Conservation (phyloP, 495 filamentous ascomycete genomes). For the Wilcoxina mikolae region DNA sequence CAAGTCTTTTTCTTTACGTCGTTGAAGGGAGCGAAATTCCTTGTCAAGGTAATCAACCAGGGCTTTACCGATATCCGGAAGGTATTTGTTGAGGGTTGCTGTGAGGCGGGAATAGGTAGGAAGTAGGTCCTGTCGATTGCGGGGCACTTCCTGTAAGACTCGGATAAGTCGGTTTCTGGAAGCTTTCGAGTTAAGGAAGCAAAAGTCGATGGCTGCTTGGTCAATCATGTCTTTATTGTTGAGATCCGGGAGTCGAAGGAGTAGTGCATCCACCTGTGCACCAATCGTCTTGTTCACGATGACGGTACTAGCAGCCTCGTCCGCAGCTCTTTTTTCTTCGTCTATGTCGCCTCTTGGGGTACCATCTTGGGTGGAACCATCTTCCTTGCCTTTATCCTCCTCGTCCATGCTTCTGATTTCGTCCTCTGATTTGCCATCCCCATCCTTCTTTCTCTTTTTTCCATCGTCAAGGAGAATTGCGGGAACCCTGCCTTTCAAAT, state of each 20-base stretch:
- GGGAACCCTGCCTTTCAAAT: constrained; percentile 90
- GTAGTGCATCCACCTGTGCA: constrained; percentile 83
- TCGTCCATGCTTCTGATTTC: constrained; percentile 40
- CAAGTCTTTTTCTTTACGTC: constrained; percentile 95
- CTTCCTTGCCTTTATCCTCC: constrained; percentile 41
- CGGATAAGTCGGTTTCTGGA: constrained; percentile 89
- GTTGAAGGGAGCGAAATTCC: constrained; percentile 91
- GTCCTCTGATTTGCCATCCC: constrained; percentile 26
- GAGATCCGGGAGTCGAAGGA: constrained; percentile 75
- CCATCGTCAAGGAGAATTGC: constrained; percentile 82
- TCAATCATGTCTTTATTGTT: constrained; percentile 85
- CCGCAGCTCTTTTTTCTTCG: constrained; percentile 38
- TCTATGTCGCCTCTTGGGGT: constrained; percentile 6
- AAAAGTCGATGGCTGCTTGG: constrained; percentile 85
- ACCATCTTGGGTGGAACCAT: constrained; percentile 33
- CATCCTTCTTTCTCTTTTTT: constrained; percentile 81
- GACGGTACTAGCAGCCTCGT: constrained; percentile 66
- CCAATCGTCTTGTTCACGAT: constrained; percentile 97
- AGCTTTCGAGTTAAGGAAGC: constrained; percentile 95
- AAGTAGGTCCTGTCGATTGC: constrained; percentile 81
- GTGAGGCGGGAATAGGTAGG: constrained; percentile 83
- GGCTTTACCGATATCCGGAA: constrained; percentile 84
- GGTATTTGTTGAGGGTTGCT: constrained; percentile 83
- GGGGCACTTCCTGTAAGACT: constrained; percentile 83
- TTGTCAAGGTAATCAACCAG: constrained; percentile 86